phyloP scores from a whole-genome alignment of 192 early-diverging fungal species.

The Backusella westeae region DNA sequence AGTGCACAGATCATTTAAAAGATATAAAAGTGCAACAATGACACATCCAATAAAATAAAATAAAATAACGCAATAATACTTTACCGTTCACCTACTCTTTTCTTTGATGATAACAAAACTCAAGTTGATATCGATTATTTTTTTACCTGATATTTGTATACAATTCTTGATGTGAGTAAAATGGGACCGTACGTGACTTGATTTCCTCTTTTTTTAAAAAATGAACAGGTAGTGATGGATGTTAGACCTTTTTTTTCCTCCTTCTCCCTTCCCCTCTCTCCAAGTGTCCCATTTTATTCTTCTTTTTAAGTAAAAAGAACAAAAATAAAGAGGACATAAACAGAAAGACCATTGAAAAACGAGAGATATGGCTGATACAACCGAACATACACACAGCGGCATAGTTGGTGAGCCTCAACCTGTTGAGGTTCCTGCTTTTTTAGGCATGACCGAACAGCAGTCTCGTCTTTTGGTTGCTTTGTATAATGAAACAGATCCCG shows the following conservation, averaged over 20 bases:
- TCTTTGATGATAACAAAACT: background rate
- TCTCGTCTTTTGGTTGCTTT: conserved; percentile 46
- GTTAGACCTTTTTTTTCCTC: background rate
- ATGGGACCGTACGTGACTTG: conserved; percentile 1
- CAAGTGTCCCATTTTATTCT: background rate
- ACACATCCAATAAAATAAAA: background rate
- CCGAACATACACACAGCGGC: conserved; percentile 4
- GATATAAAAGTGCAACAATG: background rate
- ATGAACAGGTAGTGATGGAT: background rate
- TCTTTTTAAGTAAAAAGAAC: background rate
- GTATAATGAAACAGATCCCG: conserved; percentile 48
- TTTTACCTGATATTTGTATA: background rate
- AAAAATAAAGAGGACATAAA: background rate
- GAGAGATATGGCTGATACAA: background rate
- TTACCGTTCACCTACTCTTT: background rate
- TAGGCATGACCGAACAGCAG: conserved; percentile 46
- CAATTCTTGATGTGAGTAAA: background rate
- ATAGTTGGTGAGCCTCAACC: background rate
- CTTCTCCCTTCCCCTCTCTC: background rate
- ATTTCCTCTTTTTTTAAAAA: conserved; percentile 9
- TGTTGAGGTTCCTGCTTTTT: conserved; percentile 37
- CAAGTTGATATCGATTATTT: background rate
- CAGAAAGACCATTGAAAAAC: background rate
- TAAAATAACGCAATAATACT: background rate
- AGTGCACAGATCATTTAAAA: background rate